Base-by-base conservation (phyloP, 768 basidiomycete genomes). In the Galerina marginata region DNA sequence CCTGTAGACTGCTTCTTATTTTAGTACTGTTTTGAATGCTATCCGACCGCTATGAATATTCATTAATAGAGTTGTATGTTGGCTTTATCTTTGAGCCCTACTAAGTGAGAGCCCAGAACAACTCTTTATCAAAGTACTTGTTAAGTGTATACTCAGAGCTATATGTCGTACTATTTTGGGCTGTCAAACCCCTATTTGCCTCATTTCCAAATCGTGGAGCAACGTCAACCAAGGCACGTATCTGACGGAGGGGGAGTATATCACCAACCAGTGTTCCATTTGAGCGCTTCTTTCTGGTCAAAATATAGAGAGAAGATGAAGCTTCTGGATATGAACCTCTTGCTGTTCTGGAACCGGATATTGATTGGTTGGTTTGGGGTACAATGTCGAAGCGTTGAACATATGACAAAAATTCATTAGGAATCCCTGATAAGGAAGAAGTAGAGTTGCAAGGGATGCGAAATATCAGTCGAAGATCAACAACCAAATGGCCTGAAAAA, bases 51-150 rank as follows among this genome's bases (percentile, higher is more conserved):
- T n/a, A n/a, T n/a, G n/a, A n/a, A n/a, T n/a, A n/a, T n/a, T n/a
- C n/a, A n/a, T n/a, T n/a, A n/a, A n/a, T n/a, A n/a, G n/a, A n/a
- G n/a, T n/a, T n/a, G n/a, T n/a, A n/a, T n/a, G n/a, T n/a, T n/a
- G n/a, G n/a, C n/a, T n/a, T n/a, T n/a, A n/a, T n/a, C n/a, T n/a
- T n/a, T n/a, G n/a, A n/a, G n/a, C n/a, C n/a, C n/a, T n/a, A n/a
- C n/a, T n/a, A n/a, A n/a, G n/a, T n/a, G n/a, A 55, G 37, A 2
- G 56, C 57, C 16, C 46, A 68, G 16, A 68, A 69, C 0, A 71
- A 33, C 40, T 78, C 72, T 56, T 77, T 78, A 23, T 63, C 63
- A 46, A 69, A 74, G 55, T 75, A 77, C 48, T 71, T 72, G 48
- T 78, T 75, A 49, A 78, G 51, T 37, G 67, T 71, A 36, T 71